Evolutionary conservation across 352 stramenopile species (phyloP).

Genomic region (Achlya hypogyna): DNA sequence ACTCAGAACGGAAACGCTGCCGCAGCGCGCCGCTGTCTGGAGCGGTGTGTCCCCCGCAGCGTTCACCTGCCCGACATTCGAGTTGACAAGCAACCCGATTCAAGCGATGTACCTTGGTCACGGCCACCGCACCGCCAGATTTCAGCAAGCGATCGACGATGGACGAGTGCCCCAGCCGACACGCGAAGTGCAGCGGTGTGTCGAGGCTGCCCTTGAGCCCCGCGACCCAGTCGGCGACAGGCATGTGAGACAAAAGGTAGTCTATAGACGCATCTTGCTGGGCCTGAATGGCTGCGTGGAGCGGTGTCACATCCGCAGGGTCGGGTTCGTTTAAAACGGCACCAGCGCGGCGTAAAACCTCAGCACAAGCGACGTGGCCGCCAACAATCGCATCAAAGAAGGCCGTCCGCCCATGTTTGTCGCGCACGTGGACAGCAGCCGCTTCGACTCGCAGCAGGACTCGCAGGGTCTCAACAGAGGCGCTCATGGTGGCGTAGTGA

Average conservation of each 20-base stretch:
- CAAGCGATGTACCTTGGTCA: background rate
- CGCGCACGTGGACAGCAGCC: background rate
- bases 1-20: background rate
- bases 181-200: conserved; percentile 10
- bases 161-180: background rate
- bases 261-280: conserved; percentile 11
- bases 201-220: background rate
- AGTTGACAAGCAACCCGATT: background rate
- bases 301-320: background rate
- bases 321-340: background rate
- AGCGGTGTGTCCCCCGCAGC: conserved; percentile 1
- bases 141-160: conserved; percentile 7
- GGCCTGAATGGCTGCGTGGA: conserved; percentile 12
- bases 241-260: background rate
- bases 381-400: conserved; percentile 6
- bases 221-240: background rate
- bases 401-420: background rate
- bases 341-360: background rate
- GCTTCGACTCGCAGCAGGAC: conserved; percentile 8
- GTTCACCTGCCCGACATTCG: background rate
- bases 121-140: background rate
- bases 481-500: background rate
- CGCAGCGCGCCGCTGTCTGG: background rate
- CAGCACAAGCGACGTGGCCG: conserved; percentile 7
- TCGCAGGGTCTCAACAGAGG: background rate